A percentile compares a stretch with the other conserved stretches of the same genome.
Evolutionary conservation across 805 yeast genomes (phyloP).

Genomic region (Ogataea corticis): DNA sequence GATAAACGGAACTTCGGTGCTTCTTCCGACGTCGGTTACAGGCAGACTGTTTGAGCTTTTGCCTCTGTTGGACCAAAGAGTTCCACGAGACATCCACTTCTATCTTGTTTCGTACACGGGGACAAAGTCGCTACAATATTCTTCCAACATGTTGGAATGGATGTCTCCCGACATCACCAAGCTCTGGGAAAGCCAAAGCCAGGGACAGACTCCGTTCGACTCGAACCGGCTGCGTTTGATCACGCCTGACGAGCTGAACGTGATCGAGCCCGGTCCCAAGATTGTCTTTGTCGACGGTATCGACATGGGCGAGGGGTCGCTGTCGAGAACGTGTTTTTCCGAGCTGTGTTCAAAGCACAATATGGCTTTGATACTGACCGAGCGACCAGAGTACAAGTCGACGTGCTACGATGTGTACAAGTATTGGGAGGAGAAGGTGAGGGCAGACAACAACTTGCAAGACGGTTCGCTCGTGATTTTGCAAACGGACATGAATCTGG

Average conservation of each 20-base stretch:
- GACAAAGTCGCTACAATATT: slow-evolving; percentile 73
- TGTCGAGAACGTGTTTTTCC: slow-evolving; percentile 51
- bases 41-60: slow-evolving; percentile 81
- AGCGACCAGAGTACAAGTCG: slow-evolving; percentile 51
- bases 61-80: slow-evolving; percentile 33
- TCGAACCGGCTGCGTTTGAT: slow-evolving; percentile 53
- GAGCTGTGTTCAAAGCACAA: slow-evolving; percentile 63
- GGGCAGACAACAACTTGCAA: slow-evolving; percentile 39
- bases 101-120: slow-evolving; percentile 77
- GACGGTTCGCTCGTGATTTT: slow-evolving; percentile 66
- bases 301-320: slow-evolving; percentile 63
- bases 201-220: slow-evolving; percentile 77
- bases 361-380: slow-evolving; percentile 75
- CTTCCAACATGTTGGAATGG: slow-evolving; percentile 93
- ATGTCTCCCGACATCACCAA: slow-evolving; percentile 85
- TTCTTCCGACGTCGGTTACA: slow-evolving; percentile 79
- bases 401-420: slow-evolving; percentile 50
- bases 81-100: slow-evolving; percentile 54
- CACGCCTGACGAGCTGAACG: slow-evolving; percentile 54
- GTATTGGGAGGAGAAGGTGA: slow-evolving; percentile 52
- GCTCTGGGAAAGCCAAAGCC: slow-evolving; percentile 78
- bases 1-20: slow-evolving; percentile 74
- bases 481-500: slow-evolving; percentile 39
- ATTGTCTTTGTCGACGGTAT: slow-evolving; percentile 77
- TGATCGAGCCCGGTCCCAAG: slow-evolving; percentile 61